Base-by-base conservation (phyloP, 148 eudicot species). In the Nyssa sinensis region DNA sequence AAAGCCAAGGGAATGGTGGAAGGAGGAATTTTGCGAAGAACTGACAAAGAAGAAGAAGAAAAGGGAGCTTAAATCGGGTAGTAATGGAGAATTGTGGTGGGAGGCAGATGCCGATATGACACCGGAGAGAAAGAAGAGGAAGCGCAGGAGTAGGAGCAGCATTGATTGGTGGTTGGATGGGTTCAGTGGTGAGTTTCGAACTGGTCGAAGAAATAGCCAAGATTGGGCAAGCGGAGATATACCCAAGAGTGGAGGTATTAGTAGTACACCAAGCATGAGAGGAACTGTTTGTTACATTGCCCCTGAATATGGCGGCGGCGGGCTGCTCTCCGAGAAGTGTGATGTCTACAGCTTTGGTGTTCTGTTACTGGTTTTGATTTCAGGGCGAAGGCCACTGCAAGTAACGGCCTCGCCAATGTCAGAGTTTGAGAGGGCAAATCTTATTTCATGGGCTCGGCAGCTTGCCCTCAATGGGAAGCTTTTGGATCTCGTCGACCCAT, bases 1-100 rank as follows among this genome's bases (percentile, higher is more conserved):
- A 87, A 90, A 90, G 82, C 98, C 98, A 3, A 88, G 96, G 69
- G 98, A 94, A 77, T 94, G 98, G 98, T 94, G 98, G 98, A 94
- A 82, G 84, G 97, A 94, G 78, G 98, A 94, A 71, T 94, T 90
- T 34, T 92, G 98, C 62, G 97, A 94, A 33, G 98, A 94, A 69
- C 66, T 94, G 66, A 58, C 86, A 13, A 92, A 89, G 85, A 93
- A 93, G 81, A 88, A 84, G 80, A 88, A 86, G 79, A 82, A 85
- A 34, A 89, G 82, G 27, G 84, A 81, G 53, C 64, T 24, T 13
- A 85, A 86, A 71, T 69, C 84, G 60, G 80, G 77, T 58, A 33
- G 64, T 28, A 82, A 83, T 25, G 76, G 87, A 5, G 91, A 63
- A 30, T 29, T 82, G 79, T 94, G 98, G 97, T 91, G 97, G 97